Conservation (phyloP, 306 rosid genomes). For the Bauhinia variegata region DNA sequence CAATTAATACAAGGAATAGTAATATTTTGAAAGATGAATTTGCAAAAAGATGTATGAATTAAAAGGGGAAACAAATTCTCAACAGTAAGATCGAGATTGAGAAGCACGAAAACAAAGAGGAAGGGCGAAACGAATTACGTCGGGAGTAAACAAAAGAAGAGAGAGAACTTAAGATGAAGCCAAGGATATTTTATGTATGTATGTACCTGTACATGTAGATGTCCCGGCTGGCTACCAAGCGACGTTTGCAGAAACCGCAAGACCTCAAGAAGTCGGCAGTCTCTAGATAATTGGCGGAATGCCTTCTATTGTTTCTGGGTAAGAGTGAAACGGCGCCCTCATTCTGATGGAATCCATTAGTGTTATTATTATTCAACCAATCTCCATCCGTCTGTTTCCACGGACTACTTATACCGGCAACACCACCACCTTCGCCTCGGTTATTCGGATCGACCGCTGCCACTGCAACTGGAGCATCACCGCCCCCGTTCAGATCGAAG, state of each 20-base stretch:
- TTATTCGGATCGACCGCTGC: slow-evolving; percentile 38
- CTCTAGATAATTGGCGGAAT: slow-evolving; percentile 46
- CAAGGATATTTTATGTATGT: neutral
- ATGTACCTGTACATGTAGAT: slow-evolving; percentile 87
- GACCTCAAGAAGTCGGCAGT: slow-evolving; percentile 62
- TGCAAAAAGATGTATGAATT: no score
- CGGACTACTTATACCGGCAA: slow-evolving; percentile 2
- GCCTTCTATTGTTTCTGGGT: slow-evolving; percentile 50
- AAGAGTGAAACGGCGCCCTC: slow-evolving; percentile 30
- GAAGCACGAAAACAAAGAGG: no score
- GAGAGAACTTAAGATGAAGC: no score
- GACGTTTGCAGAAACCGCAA: slow-evolving; percentile 81
- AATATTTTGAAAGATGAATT: no score
- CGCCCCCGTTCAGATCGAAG: slow-evolving; percentile 59
- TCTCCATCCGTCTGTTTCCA: slow-evolving; percentile 18
- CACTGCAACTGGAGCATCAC: slow-evolving; percentile 2
- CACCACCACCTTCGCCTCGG: neutral
- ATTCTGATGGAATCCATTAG: slow-evolving; percentile 45
- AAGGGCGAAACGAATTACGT: no score
- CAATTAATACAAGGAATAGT: no score
- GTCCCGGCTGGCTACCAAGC: slow-evolving; percentile 73
- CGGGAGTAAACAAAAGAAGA: neutral
- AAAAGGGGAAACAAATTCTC: no score
- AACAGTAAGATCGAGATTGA: no score
- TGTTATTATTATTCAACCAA: no score